phyloP scores from a whole-genome alignment of 495 filamentous ascomycete species.

The Penicillium bialowiezense region DNA sequence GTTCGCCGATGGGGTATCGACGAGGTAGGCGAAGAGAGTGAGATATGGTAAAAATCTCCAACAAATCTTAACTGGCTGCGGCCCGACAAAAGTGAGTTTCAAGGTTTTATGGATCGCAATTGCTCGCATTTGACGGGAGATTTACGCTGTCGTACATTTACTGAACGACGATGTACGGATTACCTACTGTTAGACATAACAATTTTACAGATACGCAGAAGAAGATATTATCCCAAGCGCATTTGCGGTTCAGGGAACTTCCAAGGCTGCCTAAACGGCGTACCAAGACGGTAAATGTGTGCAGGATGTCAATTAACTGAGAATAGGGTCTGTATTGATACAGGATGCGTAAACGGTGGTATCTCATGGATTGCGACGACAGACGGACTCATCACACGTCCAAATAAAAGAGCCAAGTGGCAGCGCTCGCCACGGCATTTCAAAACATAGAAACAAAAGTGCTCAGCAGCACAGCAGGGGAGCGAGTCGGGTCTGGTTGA shows the following conservation, averaged over 20 bases:
- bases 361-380: constrained; percentile 26
- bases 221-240: too few relatives aligned
- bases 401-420: constrained; percentile 18
- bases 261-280: too few relatives aligned
- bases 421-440: constrained; percentile 2
- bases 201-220: too few relatives aligned
- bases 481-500: too few relatives aligned
- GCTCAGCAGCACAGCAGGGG: neutral
- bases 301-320: constrained; percentile 20
- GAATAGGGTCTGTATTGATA: constrained; percentile 24
- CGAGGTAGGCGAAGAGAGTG: constrained; percentile 14
- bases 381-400: constrained; percentile 20
- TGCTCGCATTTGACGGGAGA: too few relatives aligned
- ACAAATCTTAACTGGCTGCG: too few relatives aligned
- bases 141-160: too few relatives aligned
- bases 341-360: constrained; percentile 26
- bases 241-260: too few relatives aligned
- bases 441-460: constrained; percentile 6
- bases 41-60: constrained; percentile 17
- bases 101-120: too few relatives aligned
- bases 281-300: neutral
- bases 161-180: too few relatives aligned
- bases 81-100: too few relatives aligned
- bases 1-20: constrained; percentile 16
- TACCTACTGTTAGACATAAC: too few relatives aligned